phyloP scores from a whole-genome alignment of 257 asterid species.

The Scutellaria barbata region DNA sequence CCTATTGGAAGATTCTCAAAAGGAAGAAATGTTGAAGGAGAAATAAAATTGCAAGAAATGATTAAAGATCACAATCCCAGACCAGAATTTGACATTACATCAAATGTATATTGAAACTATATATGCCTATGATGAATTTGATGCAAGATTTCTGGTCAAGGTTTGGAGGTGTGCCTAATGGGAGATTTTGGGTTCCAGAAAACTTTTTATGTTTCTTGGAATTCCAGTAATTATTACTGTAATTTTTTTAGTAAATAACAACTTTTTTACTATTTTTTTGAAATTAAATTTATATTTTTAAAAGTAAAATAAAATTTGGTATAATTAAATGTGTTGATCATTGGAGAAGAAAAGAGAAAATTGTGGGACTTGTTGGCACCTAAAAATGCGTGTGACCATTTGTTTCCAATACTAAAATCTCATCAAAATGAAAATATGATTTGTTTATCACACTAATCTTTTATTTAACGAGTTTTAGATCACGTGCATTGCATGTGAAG shows the following conservation, averaged over 20 bases:
- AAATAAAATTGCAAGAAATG: constrained; percentile 5
- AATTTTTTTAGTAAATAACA: background rate
- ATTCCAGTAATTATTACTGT: constrained; percentile 34
- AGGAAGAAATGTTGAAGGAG: constrained; percentile 11
- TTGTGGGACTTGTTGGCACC: constrained; percentile 40
- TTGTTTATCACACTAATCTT: too few species aligned
- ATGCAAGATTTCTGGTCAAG: constrained; percentile 75
- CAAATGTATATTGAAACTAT: constrained; percentile 42
- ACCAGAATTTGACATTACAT: constrained; percentile 64
- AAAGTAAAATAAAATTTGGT: background rate
- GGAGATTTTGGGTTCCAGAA: constrained; percentile 59
- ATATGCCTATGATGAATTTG: constrained; percentile 42
- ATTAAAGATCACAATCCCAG: constrained; percentile 45
- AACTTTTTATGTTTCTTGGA: constrained; percentile 32
- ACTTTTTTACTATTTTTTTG: constrained; percentile 13
- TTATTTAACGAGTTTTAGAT: too few species aligned
- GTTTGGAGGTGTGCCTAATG: constrained; percentile 56
- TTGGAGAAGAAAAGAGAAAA: constrained; percentile 36
- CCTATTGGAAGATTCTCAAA: constrained; percentile 5
- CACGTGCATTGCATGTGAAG: too few species aligned
- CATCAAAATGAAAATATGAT: background rate
- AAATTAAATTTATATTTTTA: background rate
- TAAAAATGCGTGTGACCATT: constrained; percentile 46
- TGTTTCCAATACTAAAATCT: constrained; percentile 26
- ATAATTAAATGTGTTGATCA: constrained; percentile 36